phyloP scores from a whole-genome alignment of 441 rosid species.

The Brassica hybrid region DNA sequence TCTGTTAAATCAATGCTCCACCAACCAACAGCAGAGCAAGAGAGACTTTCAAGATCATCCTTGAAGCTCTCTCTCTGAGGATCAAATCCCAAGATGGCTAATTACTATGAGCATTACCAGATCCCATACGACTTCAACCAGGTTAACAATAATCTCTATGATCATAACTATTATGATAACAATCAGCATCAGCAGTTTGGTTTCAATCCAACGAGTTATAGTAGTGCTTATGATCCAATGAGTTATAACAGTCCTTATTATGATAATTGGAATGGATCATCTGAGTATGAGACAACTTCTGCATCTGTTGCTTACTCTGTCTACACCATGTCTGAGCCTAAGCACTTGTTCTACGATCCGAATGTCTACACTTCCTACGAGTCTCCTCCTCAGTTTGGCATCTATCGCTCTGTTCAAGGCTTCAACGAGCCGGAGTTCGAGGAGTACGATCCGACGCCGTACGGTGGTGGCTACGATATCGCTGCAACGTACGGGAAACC shows the following conservation, averaged over 20 bases:
- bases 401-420: slow-evolving; percentile 51
- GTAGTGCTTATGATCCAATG: slow-evolving; percentile 15
- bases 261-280: slow-evolving; percentile 38
- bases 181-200: slow-evolving; percentile 18
- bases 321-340: slow-evolving; percentile 50
- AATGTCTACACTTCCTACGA: slow-evolving; percentile 34
- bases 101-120: slow-evolving; percentile 34
- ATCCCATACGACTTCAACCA: slow-evolving; percentile 32
- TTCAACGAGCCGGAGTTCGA: slow-evolving; percentile 57
- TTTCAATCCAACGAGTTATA: slow-evolving; percentile 26
- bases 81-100: slow-evolving; percentile 34
- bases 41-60: slow-evolving; percentile 17
- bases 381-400: slow-evolving; percentile 45
- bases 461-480: slow-evolving; percentile 69
- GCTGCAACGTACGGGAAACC: slow-evolving; percentile 67
- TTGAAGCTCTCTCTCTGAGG: slow-evolving; percentile 24
- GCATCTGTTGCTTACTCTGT: slow-evolving; percentile 50
- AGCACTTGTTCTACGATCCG: slow-evolving; percentile 45
- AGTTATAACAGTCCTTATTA: slow-evolving; percentile 18
- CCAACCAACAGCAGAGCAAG: slow-evolving; percentile 13
- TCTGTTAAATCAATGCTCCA: slow-evolving; percentile 13
- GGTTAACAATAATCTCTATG: slow-evolving; percentile 38
- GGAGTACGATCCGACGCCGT: slow-evolving; percentile 81
- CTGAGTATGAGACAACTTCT: slow-evolving; percentile 28
- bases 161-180: slow-evolving; percentile 26